A percentile compares a stretch with the other conserved stretches of the same genome.
These are phyloP conservation scores for Saccharomycopsis fodiens DNA, from an alignment of 805 yeast species.

Conservation along the genomic window DNA sequence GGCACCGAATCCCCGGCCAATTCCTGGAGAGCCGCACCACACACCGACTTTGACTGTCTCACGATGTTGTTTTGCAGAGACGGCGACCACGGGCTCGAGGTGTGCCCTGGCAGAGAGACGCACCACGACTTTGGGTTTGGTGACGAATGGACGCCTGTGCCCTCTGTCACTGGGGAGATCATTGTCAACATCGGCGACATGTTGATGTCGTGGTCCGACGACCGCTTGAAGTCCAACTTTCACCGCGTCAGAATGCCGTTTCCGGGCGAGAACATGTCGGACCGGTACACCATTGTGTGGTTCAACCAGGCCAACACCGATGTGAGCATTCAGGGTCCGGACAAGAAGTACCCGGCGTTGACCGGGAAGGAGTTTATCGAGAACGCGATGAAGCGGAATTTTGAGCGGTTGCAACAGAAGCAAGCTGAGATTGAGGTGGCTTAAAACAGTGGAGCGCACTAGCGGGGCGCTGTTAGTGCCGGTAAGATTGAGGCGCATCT, in stretches of 20 bases:
- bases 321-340: conserved; percentile 27
- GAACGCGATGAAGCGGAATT: conserved; percentile 30
- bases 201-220: conserved; percentile 35
- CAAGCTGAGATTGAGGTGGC: neutral
- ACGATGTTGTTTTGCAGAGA: conserved; percentile 30
- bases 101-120: conserved; percentile 32
- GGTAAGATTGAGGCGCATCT: too few relatives aligned
- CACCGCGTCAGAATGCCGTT: conserved; percentile 30
- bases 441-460: neutral
- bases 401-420: conserved; percentile 7
- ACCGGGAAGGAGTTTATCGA: conserved; percentile 30
- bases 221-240: conserved; percentile 28
- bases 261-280: conserved; percentile 26
- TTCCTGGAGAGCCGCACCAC: conserved; percentile 33
- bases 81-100: conserved; percentile 32
- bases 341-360: conserved; percentile 24
- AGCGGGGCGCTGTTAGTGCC: too few relatives aligned
- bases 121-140: conserved; percentile 30
- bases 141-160: conserved; percentile 31
- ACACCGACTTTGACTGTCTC: conserved; percentile 31
- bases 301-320: conserved; percentile 32
- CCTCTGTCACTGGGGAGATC: conserved; percentile 29
- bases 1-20: conserved; percentile 21
- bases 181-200: conserved; percentile 33
- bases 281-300: conserved; percentile 29